Conservation (phyloP, 441 rosid genomes). For the Gossypium lobatum region DNA sequence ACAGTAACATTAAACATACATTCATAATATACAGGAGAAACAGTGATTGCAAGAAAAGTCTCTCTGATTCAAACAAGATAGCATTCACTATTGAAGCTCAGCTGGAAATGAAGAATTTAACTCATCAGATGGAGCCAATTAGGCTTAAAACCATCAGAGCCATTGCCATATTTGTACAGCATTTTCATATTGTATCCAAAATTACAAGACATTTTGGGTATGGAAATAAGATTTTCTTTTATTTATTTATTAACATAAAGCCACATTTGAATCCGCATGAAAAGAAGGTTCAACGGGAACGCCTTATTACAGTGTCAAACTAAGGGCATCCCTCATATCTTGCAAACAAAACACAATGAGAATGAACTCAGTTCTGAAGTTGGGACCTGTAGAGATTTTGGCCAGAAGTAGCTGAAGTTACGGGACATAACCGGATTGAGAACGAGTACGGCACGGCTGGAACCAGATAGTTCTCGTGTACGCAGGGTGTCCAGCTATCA, state of each 20-base stretch:
- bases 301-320: background rate
- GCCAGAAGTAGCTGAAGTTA: conserved; percentile 50
- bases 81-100: too few species aligned
- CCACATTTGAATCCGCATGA: background rate
- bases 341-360: background rate
- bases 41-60: too few species aligned
- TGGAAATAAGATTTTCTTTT: background rate
- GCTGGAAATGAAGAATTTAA: too few species aligned
- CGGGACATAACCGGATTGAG: conserved; percentile 60
- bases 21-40: too few species aligned
- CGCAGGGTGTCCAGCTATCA: conserved; percentile 89
- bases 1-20: too few species aligned
- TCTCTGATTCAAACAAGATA: too few species aligned
- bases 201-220: too few species aligned
- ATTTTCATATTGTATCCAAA: too few species aligned
- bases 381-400: conserved; percentile 53
- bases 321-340: background rate
- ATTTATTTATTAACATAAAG: background rate
- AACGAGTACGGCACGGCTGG: conserved; percentile 73
- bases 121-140: too few species aligned
- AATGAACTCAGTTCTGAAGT: conserved; percentile 33
- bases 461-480: conserved; percentile 69
- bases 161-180: too few species aligned
- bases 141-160: too few species aligned
- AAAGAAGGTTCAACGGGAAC: background rate